phyloP scores from a whole-genome alignment of 148 eudicot genomes.

The Vaccinium darrowii region DNA sequence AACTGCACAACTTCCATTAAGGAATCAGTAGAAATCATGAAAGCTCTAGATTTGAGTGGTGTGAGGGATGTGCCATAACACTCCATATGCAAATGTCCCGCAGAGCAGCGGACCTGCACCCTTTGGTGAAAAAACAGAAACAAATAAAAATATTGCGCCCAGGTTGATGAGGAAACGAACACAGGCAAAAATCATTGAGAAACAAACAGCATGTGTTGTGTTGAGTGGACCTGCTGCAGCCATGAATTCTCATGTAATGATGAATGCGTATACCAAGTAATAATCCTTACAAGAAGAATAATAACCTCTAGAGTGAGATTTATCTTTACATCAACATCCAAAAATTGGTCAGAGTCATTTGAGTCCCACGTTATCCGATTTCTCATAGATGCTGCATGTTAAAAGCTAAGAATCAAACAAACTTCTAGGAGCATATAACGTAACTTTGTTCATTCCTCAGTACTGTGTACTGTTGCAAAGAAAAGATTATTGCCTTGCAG shows the following conservation, averaged over 20 bases:
- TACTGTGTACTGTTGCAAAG: not conserved
- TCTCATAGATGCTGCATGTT: conserved; percentile 75
- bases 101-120: no score
- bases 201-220: no score
- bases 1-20: no score
- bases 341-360: conserved; percentile 45
- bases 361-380: conserved; percentile 69
- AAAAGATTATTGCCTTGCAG: not conserved
- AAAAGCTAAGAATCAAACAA: conserved; percentile 21
- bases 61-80: no score
- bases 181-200: no score
- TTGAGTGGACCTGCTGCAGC: not conserved
- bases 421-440: not conserved
- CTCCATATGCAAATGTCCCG: no score
- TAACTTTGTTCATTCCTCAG: not conserved
- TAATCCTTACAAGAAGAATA: conserved; percentile 8
- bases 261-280: not conserved
- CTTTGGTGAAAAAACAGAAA: no score
- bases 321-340: conserved; percentile 74
- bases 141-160: no score
- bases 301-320: conserved; percentile 71
- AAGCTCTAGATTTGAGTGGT: no score
- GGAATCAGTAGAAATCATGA: no score
- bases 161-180: no score
- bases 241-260: not conserved